Evolutionary conservation across 1,139 yeast species (phyloP), one percentile per base, ranked within the genome.

Genomic region (Kluyveromyces sp.): DNA sequence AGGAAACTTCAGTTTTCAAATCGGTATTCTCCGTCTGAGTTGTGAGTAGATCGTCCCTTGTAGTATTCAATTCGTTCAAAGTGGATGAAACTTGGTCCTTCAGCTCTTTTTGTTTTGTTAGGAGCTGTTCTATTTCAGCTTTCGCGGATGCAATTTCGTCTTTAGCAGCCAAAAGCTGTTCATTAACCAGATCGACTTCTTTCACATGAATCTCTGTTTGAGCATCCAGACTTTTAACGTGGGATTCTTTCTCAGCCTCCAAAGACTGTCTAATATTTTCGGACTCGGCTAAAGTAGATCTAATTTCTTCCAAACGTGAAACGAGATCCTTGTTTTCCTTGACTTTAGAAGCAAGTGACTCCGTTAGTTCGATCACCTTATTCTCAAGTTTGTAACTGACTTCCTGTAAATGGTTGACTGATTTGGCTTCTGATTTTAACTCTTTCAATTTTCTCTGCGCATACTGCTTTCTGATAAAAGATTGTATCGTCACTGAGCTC

Each of bases 291-390:
- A 83, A 69, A 41, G 78, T 69, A 18, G 58, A 61, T 57, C 78
- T 81, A 58, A 74, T 59, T 74, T 71, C 56, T 64, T 77, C 73
- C 45, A 89, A 76, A 56, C 84, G 85, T 12, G 68, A 67, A 51
- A 77, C 73, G 58, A 89, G 71, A 48, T 74, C 75, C 68, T 82
- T 83, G 65, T 88, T 89, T 56, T 87, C 96, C 56, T 78, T 83
- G 34, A 82, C 79, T 65, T 84, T 83, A 22, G 80, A 66, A 1
- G 95, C 79, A 53, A 89, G 72, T 8, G 82, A 77, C 63, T 89
- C 95, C 1, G 96, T 88, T 52, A 94, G 77, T 64, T 89, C 95
- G 52, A 92, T 88, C 19, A 94, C 97, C 72, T 92, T 92, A 66
- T 89, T 92, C 65, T 94, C 98, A 58, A 92, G 75, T 62, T 84